Conservation (phyloP, 805 yeast species). For the Wickerhamiella alocasiicola region DNA sequence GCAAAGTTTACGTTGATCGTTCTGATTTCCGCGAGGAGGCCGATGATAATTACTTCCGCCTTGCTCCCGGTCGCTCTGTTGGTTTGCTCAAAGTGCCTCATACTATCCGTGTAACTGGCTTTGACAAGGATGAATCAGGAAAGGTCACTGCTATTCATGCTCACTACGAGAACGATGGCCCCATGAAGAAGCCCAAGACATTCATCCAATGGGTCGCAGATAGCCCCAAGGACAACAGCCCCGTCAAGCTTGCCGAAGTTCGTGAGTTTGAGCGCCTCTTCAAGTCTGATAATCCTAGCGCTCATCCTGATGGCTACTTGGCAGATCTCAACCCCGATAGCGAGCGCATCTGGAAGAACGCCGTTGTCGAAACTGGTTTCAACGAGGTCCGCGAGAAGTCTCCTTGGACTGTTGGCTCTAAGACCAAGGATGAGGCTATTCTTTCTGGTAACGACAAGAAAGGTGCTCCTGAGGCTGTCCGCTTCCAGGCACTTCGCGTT, state of each 20-base stretch:
- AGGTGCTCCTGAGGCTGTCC: conserved; percentile 61
- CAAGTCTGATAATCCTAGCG: conserved; percentile 79
- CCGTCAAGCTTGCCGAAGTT: conserved; percentile 57
- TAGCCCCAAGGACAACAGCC: conserved; percentile 45
- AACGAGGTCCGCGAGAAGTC: conserved; percentile 51
- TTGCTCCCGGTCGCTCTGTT: conserved; percentile 88
- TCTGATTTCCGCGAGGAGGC: conserved; percentile 64
- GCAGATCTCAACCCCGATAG: conserved; percentile 72
- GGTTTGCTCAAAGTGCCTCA: conserved; percentile 87
- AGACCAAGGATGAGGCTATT: conserved; percentile 27
- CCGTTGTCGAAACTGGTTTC: conserved; percentile 72
- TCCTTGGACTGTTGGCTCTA: conserved; percentile 64
- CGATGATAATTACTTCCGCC: conserved; percentile 69
- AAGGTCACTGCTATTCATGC: conserved; percentile 60
- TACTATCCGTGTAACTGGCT: conserved; percentile 58
- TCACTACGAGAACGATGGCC: conserved; percentile 56
- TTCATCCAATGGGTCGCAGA: conserved; percentile 94
- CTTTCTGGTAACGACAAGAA: conserved; percentile 53
- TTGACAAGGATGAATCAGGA: conserved; percentile 53
- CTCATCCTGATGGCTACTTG: conserved; percentile 78
- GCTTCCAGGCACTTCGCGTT: conserved; percentile 95
- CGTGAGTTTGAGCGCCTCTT: conserved; percentile 81
- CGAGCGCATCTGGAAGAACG: conserved; percentile 50
- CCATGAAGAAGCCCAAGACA: conserved; percentile 74
- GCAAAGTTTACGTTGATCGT: conserved; percentile 71